These are phyloP conservation scores for Lodderomyces beijingensis DNA, from an alignment of 1,139 yeast genomes.

Conservation along the genomic window DNA sequence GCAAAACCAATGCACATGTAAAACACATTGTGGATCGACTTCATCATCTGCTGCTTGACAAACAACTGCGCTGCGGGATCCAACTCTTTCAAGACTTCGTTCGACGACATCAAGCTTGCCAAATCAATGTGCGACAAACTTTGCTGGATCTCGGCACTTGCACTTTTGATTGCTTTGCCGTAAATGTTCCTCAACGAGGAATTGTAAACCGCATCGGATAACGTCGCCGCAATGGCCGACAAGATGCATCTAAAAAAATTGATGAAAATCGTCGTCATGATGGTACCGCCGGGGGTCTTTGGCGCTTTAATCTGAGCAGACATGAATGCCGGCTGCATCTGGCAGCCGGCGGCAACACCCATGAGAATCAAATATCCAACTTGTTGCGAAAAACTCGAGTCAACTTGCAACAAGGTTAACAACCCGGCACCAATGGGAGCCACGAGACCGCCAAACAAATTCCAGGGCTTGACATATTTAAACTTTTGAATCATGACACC, in stretches of 20 bases:
- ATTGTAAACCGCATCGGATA: constrained; percentile 34
- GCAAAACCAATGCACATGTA: constrained; percentile 30
- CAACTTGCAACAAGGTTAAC: constrained; percentile 26
- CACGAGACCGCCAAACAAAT: constrained; percentile 21
- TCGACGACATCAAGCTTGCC: constrained; percentile 16
- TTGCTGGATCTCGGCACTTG: constrained; percentile 14
- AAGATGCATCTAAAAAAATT: constrained; percentile 30
- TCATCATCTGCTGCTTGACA: constrained; percentile 27
- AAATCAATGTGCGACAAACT: constrained; percentile 18
- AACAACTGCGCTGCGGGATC: constrained; percentile 23
- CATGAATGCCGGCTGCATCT: constrained; percentile 26
- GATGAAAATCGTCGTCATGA: constrained; percentile 32
- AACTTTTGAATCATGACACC: constrained; percentile 30
- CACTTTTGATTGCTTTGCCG: constrained; percentile 14
- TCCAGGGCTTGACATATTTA: constrained; percentile 28
- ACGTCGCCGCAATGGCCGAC: constrained; percentile 26
- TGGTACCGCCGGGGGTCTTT: constrained; percentile 31
- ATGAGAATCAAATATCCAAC: constrained; percentile 33
- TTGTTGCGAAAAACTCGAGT: constrained; percentile 23
- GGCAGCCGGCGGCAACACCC: constrained; percentile 29
- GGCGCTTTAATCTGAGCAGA: constrained; percentile 35
- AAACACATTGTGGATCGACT: constrained; percentile 28
- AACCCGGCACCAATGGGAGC: constrained; percentile 35
- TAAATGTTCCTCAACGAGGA: constrained; percentile 22
- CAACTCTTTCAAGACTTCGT: constrained; percentile 18